Conservation (phyloP, 257 asterid genomes). For the Solanum sejunctum region DNA sequence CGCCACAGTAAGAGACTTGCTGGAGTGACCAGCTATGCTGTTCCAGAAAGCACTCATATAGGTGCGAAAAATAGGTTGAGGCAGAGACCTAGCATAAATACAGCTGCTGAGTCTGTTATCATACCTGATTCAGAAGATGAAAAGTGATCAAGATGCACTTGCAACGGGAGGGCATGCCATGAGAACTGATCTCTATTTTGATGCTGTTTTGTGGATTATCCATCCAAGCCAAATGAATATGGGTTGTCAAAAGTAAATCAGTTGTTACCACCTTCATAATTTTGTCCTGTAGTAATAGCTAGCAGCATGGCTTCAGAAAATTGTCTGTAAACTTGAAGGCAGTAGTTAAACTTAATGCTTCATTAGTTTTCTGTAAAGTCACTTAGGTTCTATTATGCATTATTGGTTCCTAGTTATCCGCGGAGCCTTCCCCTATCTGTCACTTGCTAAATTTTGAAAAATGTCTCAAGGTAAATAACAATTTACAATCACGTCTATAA, state of each 20-base stretch:
- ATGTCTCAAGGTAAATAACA: not conserved
- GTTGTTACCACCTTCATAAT: not conserved
- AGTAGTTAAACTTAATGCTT: not conserved
- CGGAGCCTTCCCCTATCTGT: not conserved
- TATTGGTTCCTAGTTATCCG: not conserved
- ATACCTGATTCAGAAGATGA: constrained; percentile 68
- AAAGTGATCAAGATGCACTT: constrained; percentile 1
- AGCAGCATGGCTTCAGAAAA: not conserved
- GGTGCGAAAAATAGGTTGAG: constrained; percentile 44
- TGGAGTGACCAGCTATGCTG: constrained; percentile 26
- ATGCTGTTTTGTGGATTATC: not conserved
- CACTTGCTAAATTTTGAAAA: not conserved
- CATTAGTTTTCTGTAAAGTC: not conserved
- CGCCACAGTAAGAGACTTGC: constrained; percentile 35
- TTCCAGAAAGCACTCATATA: constrained; percentile 27
- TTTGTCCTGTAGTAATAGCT: not conserved
- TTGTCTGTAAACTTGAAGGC: not conserved
- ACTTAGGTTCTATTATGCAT: not conserved
- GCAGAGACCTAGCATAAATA: constrained; percentile 46
- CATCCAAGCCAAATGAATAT: not conserved
- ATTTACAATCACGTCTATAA: not conserved
- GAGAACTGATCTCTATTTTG: not conserved
- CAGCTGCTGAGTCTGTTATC: constrained; percentile 28
- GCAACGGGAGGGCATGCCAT: not conserved
- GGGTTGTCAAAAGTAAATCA: not conserved